Base-by-base conservation (phyloP, 805 yeast species). In the Wickerhamomyces pijperi region DNA sequence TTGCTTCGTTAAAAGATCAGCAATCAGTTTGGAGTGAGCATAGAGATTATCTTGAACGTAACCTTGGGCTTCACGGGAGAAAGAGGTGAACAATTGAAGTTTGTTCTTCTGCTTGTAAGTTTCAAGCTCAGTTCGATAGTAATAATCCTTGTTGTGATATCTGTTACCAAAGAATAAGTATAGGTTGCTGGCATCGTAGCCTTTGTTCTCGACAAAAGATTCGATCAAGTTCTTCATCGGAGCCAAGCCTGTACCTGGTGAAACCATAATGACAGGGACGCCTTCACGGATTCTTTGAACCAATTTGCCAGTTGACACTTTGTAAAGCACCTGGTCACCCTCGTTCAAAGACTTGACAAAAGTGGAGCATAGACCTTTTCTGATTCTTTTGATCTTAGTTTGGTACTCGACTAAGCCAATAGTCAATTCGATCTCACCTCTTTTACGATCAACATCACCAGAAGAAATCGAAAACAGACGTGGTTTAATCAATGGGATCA, bases 171-270 rank as follows among this genome's bases (percentile, higher is more conserved):
- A 74, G 49, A 88, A 84, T 20, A 90, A 56, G 34, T 68, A 60
- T 32, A 81, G 51, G 2, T 58, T 55, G 20, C 61, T 63, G 2
- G 41, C 35, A 1, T 48, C 49, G 21, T 37, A 40, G 1, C 45
- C 43, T 8, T 40, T 32, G 6, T 49, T 46, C 4, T 46, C 29
- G 16, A 57, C 42, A 3, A 57, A 49, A 1, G 64, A 50, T 34
- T 73, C 73, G 13, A 90, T 68, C 32, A 88, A 51, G 1, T 84
- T 71, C 50, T 85, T 74, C 71, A 90, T 76, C 2, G 98, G 98
- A 0, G 99, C 98, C 11, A 92, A 67, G 2, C 99, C 99, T 0
- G 97, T 94, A 3, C 98, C 99, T 0, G 98, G 94, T 2, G 90
- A 81, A 4, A 90, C 68, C 72, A 90, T 64, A 3, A 92, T 60